phyloP scores from a whole-genome alignment of 2,329 filamentous ascomycete species.

The Fusarium pseudonygamai region DNA sequence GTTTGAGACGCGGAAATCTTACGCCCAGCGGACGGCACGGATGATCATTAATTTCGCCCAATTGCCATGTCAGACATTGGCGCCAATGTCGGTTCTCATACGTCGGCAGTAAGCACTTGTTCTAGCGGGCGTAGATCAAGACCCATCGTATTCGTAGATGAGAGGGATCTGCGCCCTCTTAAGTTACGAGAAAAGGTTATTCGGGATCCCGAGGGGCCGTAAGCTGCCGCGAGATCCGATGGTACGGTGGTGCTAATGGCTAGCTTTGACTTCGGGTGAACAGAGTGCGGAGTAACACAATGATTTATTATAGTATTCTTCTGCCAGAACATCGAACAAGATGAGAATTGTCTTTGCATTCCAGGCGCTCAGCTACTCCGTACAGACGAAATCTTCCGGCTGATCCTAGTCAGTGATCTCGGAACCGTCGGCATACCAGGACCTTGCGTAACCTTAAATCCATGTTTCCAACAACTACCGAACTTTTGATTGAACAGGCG shows the following conservation, averaged over 20 bases:
- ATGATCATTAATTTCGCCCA: not conserved
- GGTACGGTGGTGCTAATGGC: too few species aligned
- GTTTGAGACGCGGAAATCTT: not conserved
- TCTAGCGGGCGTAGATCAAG: not conserved
- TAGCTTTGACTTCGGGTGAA: not conserved
- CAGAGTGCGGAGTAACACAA: too few species aligned
- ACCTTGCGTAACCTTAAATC: not conserved
- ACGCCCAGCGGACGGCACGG: not conserved
- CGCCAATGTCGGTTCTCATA: not conserved
- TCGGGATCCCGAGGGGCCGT: not conserved
- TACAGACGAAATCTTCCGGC: too few species aligned
- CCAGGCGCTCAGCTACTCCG: accelerated
- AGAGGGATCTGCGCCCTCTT: not conserved
- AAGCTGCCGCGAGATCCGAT: not conserved
- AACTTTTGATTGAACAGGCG: accelerated
- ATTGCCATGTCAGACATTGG: not conserved
- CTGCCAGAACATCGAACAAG: accelerated
- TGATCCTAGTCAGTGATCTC: not conserved
- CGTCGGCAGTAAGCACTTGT: not conserved
- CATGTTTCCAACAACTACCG: not conserved
- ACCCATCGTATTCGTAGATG: not conserved
- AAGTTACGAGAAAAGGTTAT: not conserved
- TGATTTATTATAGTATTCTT: accelerated
- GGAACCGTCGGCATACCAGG: not conserved
- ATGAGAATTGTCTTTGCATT: accelerated